phyloP scores from a whole-genome alignment of 495 filamentous ascomycete genomes.

The Penicillium desertorum region DNA sequence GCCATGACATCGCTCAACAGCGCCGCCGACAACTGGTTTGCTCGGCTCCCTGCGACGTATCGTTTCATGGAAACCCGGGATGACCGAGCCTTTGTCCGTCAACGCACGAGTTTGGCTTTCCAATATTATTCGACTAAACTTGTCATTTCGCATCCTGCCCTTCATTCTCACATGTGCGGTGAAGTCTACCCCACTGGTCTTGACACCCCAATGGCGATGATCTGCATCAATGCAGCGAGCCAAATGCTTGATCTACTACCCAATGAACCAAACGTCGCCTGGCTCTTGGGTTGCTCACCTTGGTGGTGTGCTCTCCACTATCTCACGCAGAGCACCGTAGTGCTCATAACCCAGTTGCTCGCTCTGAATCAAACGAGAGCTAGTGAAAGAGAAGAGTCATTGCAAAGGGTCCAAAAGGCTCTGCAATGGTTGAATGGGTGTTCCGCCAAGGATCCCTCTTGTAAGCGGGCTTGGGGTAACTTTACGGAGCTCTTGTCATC shows the following conservation, averaged over 20 bases:
- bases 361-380: constrained; percentile 13
- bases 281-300: constrained; percentile 47
- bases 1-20: constrained; percentile 47
- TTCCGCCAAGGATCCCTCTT: constrained; percentile 5
- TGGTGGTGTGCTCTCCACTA: constrained; percentile 63
- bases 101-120: constrained; percentile 42
- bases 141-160: constrained; percentile 56
- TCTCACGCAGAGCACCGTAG: constrained; percentile 49
- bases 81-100: constrained; percentile 21
- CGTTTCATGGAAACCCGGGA: constrained; percentile 35
- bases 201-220: constrained; percentile 44
- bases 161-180: constrained; percentile 43
- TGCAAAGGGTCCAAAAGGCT: constrained; percentile 3
- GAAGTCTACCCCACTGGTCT: constrained; percentile 23
- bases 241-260: constrained; percentile 51
- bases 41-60: constrained; percentile 45
- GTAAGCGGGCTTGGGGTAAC: constrained; percentile 4
- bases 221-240: constrained; percentile 51
- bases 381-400: background rate
- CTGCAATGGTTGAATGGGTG: constrained; percentile 4
- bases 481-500: constrained; percentile 10
- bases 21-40: constrained; percentile 50
- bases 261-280: constrained; percentile 29
- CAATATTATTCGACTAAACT: constrained; percentile 55
- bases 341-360: constrained; percentile 47